Conservation (phyloP, 257 asterid species). For the Gentiana dahurica region DNA sequence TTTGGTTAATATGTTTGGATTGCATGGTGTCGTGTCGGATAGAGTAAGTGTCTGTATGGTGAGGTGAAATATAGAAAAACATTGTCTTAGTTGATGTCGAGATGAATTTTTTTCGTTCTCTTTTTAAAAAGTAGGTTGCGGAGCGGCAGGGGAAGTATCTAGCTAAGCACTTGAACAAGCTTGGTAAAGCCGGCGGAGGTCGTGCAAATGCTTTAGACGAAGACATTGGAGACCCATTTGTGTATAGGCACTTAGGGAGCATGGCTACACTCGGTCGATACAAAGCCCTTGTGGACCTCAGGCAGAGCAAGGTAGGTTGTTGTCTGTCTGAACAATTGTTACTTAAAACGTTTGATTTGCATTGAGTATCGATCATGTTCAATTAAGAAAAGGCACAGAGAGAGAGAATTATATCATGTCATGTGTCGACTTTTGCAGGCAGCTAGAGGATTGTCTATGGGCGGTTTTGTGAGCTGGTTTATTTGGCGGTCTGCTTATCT, state of each 20-base stretch:
- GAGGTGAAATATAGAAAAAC: no score
- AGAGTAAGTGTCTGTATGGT: no score
- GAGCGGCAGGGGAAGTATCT: conserved; percentile 89
- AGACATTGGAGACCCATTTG: conserved; percentile 49
- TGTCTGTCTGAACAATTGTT: no score
- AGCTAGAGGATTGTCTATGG: conserved; percentile 61
- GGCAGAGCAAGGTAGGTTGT: conserved; percentile 75
- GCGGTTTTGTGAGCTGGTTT: conserved; percentile 84
- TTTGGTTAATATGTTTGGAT: no score
- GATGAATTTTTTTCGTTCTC: background rate
- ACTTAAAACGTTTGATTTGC: no score
- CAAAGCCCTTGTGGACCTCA: conserved; percentile 93
- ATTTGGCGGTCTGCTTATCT: conserved; percentile 95
- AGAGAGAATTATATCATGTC: background rate
- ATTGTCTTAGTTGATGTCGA: no score
- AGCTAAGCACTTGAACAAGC: conserved; percentile 42
- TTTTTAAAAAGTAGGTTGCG: conserved; percentile 50
- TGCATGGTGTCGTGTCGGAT: no score
- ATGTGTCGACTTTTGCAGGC: conserved; percentile 36
- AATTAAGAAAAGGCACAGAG: no score
- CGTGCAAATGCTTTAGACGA: conserved; percentile 51
- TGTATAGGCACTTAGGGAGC: conserved; percentile 86
- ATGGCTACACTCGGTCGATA: conserved; percentile 92
- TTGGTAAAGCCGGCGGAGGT: conserved; percentile 77
- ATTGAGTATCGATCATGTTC: no score